Evolutionary conservation across 2,329 filamentous ascomycete genomes (phyloP), one percentile per base, ranked within the genome.

Genomic region (Penicillium thymicola): DNA sequence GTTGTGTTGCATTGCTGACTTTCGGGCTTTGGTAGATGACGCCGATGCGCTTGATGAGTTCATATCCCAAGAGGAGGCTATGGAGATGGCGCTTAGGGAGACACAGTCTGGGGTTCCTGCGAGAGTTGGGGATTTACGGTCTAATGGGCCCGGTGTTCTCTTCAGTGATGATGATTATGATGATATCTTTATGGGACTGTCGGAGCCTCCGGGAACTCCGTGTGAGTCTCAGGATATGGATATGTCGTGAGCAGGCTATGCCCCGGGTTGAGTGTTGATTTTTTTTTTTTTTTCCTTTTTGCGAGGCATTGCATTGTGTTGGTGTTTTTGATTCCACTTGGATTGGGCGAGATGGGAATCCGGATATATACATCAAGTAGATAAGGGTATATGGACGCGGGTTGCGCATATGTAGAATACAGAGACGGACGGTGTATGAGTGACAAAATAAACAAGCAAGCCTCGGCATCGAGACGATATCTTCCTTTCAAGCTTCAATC

Each of bases 141-240:
- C 32, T n/a, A 52, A 37, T 32, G 43, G 28, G 55, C 45, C 55
- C 48, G 55, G 54, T 25, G 61, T 62, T 38, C 67, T 65, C 40
- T 72, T 70, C 52, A 69, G 80, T 62, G 82, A 85, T 59, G 82
- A 84, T n/a, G 83, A 85, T 59, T 86, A 85, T 64, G 82, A 86
- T 64, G 75, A 75, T 59, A 74, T 86, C 8, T 86, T 96, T 69
- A 82, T 84, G 76, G 85, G 90, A 62, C 69, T 89, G 37, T 72
- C 85, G 49, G 78, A 81, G n/a, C 73, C 79, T 36, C 42, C 6
- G 10, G 41, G 14, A 58, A 75, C 21, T 18, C 34, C 28, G 16
- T 38, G 6, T 8, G 53, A 60, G 16, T 38, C 32, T 45, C 69
- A 72, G 55, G 70, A 72, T 55, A 76, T 76, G 72, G 75, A 77